Evolutionary conservation across 2,329 filamentous ascomycete species (phyloP).

Genomic region (Plenodomus lindquistii): DNA sequence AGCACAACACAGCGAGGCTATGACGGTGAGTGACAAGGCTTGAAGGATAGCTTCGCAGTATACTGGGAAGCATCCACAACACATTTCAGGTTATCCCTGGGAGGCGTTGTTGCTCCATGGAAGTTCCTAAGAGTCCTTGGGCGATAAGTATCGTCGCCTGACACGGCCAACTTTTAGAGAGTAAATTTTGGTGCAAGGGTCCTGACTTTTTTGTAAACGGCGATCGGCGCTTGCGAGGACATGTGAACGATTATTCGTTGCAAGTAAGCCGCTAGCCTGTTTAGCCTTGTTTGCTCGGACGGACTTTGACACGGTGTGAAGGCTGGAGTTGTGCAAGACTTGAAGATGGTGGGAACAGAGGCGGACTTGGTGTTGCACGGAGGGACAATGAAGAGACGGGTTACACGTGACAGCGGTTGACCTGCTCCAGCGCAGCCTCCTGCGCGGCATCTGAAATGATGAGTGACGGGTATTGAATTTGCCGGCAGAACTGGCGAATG

Average conservation of each 20-base stretch:
- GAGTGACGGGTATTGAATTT: neutral
- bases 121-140: no score
- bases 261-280: conserved; percentile 21
- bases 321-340: conserved; percentile 35
- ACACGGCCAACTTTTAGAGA: conserved; percentile 2
- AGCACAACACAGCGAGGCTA: no score
- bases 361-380: conserved; percentile 19
- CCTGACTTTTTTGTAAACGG: conserved; percentile 30
- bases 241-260: conserved; percentile 22
- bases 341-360: conserved; percentile 19
- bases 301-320: conserved; percentile 25
- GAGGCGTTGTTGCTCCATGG: no score
- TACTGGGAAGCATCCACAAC: no score
- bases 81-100: no score
- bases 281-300: conserved; percentile 29
- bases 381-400: conserved; percentile 6
- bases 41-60: no score
- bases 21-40: no score
- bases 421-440: conserved; percentile 3
- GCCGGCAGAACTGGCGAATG: neutral
- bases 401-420: conserved; percentile 16
- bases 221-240: conserved; percentile 31
- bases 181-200: conserved; percentile 25
- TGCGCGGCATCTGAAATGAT: neutral
- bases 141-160: conserved; percentile 15